A percentile compares a stretch with the other conserved stretches of the same genome.
Evolutionary conservation across 352 stramenopile genomes (phyloP).

Genomic region (Globisporangium splendens): DNA sequence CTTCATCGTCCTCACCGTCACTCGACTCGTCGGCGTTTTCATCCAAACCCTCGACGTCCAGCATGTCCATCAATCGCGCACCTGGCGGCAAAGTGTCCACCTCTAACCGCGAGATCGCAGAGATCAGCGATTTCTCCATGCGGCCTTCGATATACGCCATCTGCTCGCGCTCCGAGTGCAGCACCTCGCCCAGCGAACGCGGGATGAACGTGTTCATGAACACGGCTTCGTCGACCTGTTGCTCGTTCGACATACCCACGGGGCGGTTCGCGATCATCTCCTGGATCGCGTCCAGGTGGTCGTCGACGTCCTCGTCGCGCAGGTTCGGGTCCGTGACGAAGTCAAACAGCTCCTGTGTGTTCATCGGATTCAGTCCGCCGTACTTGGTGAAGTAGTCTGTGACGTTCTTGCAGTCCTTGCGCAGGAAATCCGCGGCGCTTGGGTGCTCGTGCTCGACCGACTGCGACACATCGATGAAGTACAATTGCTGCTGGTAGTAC

Average conservation of each 20-base stretch:
- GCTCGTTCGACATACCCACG: conserved; percentile 49
- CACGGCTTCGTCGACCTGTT: conserved; percentile 92
- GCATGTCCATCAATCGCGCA: conserved; percentile 63
- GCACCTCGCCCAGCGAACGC: conserved; percentile 93
- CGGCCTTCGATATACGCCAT: conserved; percentile 81
- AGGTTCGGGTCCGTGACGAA: conserved; percentile 90
- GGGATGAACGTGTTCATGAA: conserved; percentile 94
- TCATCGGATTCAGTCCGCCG: conserved; percentile 90
- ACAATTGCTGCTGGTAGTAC: conserved; percentile 96
- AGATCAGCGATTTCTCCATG: conserved; percentile 81
- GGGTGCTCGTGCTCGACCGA: conserved; percentile 98
- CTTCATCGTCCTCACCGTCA: conserved; percentile 55
- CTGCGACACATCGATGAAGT: conserved; percentile 99
- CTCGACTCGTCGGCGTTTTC: conserved; percentile 61
- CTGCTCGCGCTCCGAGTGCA: conserved; percentile 84
- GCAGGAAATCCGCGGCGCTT: conserved; percentile 95
- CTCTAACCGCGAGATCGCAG: conserved; percentile 75
- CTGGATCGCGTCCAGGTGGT: conserved; percentile 89
- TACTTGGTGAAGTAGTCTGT: conserved; percentile 96
- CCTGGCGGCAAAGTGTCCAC: conserved; percentile 33
- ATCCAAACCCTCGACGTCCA: conserved; percentile 57
- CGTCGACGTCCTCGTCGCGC: conserved; percentile 74
- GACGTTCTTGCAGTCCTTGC: conserved; percentile 97
- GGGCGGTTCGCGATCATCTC: conserved; percentile 76
- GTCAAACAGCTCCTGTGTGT: conserved; percentile 94